Base-by-base conservation (phyloP, 2,329 filamentous ascomycete species). In the Aureobasidium melanogenum region DNA sequence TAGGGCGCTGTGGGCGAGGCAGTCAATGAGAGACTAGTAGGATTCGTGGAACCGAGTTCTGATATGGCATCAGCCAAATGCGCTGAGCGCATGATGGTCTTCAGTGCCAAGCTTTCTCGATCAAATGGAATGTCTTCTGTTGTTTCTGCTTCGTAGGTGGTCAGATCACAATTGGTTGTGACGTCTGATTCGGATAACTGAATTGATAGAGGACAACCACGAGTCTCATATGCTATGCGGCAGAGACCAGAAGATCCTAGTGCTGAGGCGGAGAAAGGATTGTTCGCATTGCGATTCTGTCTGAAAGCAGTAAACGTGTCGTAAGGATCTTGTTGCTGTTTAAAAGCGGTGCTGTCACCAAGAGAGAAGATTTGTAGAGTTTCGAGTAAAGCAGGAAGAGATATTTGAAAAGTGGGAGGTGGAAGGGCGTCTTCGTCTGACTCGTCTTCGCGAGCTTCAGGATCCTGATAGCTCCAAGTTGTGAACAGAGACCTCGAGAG, bases 321-420 rank as follows among this genome's bases (percentile, higher is more conserved):
- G 69, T 75, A 67, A 63, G 69, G 51, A 26, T 68, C 61, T 67
- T 72, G 66, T 66, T 73, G 62, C 61, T 69, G 64, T 66, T 74
- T 70, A 8, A 65, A 48, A 19, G 66, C 54, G 22, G 66, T 66
- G 61, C 65, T 67, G 56, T 68, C 66, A 17, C 59, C 60, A 52
- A 92, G 84, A 54, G 91, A 91, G 69, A 99, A 96, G 54, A 99
- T 97, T 70, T 97, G 93, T 8, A 99, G 81, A 0, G 93, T 96
- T 76, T 97, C 94, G 58, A 99, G 84, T 3, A 99, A 82, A 19
- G 93, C 89, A 5, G 87, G 82, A 9, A 99, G 83, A 1, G 91
- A 94, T 65, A 97, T 87, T 71, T 95, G 88, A 71, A 99, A 99
- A 56, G 82, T 84, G 32, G 84, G 80, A 4, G 78, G 71, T 19